Conservation (phyloP, 176 grass and related monocot genomes). For the Poa annua region DNA sequence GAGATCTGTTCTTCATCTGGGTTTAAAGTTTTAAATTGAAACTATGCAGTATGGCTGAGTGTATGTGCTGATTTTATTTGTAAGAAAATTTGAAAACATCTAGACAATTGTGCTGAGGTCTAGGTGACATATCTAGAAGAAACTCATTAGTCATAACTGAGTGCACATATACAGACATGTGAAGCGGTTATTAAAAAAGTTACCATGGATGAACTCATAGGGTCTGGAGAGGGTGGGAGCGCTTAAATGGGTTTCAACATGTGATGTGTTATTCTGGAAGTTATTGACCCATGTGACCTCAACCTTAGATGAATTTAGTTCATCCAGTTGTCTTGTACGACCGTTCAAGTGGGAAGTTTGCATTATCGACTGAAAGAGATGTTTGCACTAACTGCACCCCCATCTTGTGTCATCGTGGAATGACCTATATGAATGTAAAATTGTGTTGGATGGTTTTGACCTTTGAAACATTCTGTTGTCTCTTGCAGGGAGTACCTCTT, state of each 20-base stretch:
- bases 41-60: too few relatives aligned
- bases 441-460: conserved; percentile 31
- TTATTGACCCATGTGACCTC: conserved; percentile 6
- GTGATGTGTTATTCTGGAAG: conserved; percentile 1
- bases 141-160: not conserved
- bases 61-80: too few relatives aligned
- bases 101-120: too few relatives aligned
- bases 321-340: not conserved
- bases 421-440: conserved; percentile 14
- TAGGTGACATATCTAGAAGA: too few relatives aligned
- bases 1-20: too few relatives aligned
- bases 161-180: not conserved
- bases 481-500: conserved; percentile 74
- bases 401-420: not conserved
- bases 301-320: conserved; percentile 7
- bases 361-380: not conserved
- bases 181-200: not conserved
- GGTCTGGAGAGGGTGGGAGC: not conserved
- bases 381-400: not conserved
- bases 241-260: not conserved
- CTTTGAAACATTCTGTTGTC: conserved; percentile 41
- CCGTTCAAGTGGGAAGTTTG: not conserved
- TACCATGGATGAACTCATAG: conserved; percentile 7
- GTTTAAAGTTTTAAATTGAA: too few relatives aligned
- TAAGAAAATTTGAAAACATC: too few relatives aligned